Percentiles rank a stretch among this genome's conserved stretches.
These are phyloP conservation scores for Bryum argenteum DNA, from an alignment of 225 moss, liverwort and hornwort species.

Conservation along the genomic window DNA sequence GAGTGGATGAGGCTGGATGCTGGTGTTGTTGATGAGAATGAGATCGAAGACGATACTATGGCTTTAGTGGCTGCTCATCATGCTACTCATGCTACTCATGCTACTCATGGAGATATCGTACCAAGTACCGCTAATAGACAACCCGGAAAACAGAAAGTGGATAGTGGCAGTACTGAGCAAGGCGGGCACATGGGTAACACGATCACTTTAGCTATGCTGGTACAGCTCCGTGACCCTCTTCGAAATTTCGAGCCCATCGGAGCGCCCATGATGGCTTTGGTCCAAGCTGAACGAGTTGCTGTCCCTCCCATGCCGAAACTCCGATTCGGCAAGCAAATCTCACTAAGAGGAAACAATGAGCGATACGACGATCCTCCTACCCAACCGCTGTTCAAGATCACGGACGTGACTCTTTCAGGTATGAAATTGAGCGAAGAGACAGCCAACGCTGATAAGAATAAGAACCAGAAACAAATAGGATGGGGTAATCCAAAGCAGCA, in stretches of 20 bases:
- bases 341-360: slow-evolving; percentile 77
- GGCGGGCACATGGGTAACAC: slow-evolving; percentile 89
- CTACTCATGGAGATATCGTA: slow-evolving; percentile 72
- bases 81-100: slow-evolving; percentile 74
- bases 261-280: slow-evolving; percentile 99
- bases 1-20: slow-evolving; percentile 98
- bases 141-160: slow-evolving; percentile 65
- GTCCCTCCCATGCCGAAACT: slow-evolving; percentile 88
- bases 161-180: slow-evolving; percentile 53
- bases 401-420: slow-evolving; percentile 88
- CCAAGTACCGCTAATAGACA: slow-evolving; percentile 57
- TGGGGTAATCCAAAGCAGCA: slow-evolving; percentile 94
- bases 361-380: slow-evolving; percentile 61
- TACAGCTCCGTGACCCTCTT: slow-evolving; percentile 97
- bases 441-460: slow-evolving; percentile 43
- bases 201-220: slow-evolving; percentile 87
- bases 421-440: slow-evolving; percentile 67
- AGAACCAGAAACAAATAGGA: slow-evolving; percentile 58
- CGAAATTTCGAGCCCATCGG: slow-evolving; percentile 90
- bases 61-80: slow-evolving; percentile 89
- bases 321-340: slow-evolving; percentile 67
- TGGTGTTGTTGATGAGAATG: slow-evolving; percentile 79
- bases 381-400: slow-evolving; percentile 79
- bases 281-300: slow-evolving; percentile 92
- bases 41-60: slow-evolving; percentile 66